Evolutionary conservation across 495 filamentous ascomycete genomes (phyloP), one percentile per base, ranked within the genome.

Genomic region (Ascobolus immersus): DNA sequence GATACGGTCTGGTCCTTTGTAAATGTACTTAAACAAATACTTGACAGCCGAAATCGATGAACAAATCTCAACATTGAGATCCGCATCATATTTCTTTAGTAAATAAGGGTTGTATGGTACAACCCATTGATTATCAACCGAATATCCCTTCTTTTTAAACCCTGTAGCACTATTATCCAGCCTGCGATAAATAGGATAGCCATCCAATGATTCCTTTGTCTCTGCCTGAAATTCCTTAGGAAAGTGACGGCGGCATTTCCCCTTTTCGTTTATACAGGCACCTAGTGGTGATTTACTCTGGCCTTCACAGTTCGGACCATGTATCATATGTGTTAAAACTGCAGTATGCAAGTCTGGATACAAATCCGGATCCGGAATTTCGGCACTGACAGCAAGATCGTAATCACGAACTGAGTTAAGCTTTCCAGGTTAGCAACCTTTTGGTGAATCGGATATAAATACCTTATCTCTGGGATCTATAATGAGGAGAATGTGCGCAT

Each of bases 1-100:
- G 2, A 20, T 41, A 14, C 25, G 3, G 20, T 44, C 38, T 11
- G 23, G 26, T 8, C 39, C 41, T 41, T 43, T 43, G 36, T 43
- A 43, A 15, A 43, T 28, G 28, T 43, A 43, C 36, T 43, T 43
- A 37, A 41, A 19, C 3, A 43, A 41, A 36, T 43, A 42, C n/a
- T n/a, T n/a, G n/a, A n/a, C 29, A 28, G 39, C 39, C 19, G 38
- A 21, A 11, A 42, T 23, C 6, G 17, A 15, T 2, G 22, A 26
- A 23, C 36, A 42, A n/a, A 42, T 28, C 35, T 42, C 19, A 6
- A 42, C 23, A 21, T 42, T 42, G 5, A 43, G 40, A 40, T 37
- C 11, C 4, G 6, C 28, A 10, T 19, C n/a, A 24, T 40, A 41
- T 17, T 38, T 33, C 18, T 27, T n/a, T n/a, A 38, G 17, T 1